phyloP scores from a whole-genome alignment of 805 yeast genomes.

The Wickerhamiella bombiphila region DNA sequence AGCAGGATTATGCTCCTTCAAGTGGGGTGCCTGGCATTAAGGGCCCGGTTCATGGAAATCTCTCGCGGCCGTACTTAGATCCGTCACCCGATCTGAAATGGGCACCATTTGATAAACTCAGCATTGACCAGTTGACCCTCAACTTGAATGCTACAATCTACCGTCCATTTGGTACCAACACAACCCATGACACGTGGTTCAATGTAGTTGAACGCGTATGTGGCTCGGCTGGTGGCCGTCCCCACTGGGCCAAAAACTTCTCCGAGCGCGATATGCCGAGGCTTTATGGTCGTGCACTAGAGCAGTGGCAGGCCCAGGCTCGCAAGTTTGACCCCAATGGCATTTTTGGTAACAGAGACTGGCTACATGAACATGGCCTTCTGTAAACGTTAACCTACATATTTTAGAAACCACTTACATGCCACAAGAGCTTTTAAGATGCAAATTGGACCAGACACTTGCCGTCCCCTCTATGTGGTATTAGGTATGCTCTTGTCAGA shows the following conservation, averaged over 20 bases:
- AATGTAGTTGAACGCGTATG: constrained; percentile 66
- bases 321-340: constrained; percentile 63
- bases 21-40: neutral
- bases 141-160: constrained; percentile 91
- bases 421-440: no score
- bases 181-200: constrained; percentile 65
- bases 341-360: constrained; percentile 63
- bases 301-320: constrained; percentile 47
- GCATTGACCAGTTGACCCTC: constrained; percentile 66
- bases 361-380: constrained; percentile 71
- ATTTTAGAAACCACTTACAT: no score
- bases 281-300: constrained; percentile 44
- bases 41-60: constrained; percentile 80
- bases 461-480: no score
- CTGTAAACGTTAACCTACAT: constrained; percentile 2
- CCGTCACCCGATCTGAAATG: constrained; percentile 56
- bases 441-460: no score
- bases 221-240: constrained; percentile 72
- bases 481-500: no score
- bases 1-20: constrained; percentile 1
- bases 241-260: constrained; percentile 98
- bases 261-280: constrained; percentile 36
- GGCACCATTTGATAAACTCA: constrained; percentile 32
- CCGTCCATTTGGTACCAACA: constrained; percentile 72
- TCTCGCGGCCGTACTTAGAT: constrained; percentile 66